Base-by-base conservation (phyloP, 129 eudicot genomes). In the Deinandra increscens region DNA sequence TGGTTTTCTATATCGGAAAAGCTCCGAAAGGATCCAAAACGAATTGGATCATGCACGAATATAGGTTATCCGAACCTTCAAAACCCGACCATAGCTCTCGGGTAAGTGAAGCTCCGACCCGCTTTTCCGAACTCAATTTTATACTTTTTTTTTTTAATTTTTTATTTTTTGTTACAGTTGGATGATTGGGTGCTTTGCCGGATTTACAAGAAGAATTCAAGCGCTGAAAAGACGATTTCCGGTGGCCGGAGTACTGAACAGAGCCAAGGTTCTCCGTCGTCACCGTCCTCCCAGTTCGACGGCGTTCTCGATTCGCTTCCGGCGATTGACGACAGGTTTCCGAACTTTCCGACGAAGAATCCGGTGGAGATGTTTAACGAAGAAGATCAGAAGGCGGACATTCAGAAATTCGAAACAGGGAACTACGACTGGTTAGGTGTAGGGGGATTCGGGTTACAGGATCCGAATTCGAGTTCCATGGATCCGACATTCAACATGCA, bases 31-130 rank as follows among this genome's bases (percentile, higher is more conserved):
- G 98, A 15, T 81, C 91, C 50, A 92, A 92, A 53, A 92, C 95
- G 2, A 88, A 92, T 46, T 92, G 98, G 98, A 92, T 92, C 74
- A 92, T 92, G 98, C 98, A 92, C 26, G 98, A 92, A 63, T 92
- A 92, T 51, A 59, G 98, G 39, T 88, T 92, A 18, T 81, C 83
- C 2, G 89, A 92, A 31, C 78, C 95, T 60, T 76, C 83, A 0
- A 71, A 84, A 22, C 84, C 78, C 72, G 49, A 15, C 2, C 82
- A 89, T 15, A 81, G 85, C 62, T 5, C 84, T 8, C 73, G 81
- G 91, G 94, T 89, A 76, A 77, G 79, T 31, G 5, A 37, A 61
- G 49, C 20, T 62, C 48, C 34, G 50, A 42, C 4, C 37, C 64
- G n/a, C 38, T 22, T 17, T 58, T 11, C 62, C 29, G 9, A 10